These are phyloP conservation scores for Ceratobasidium sp. DNA, from an alignment of 1,284 basidiomycete species.

Conservation along the genomic window DNA sequence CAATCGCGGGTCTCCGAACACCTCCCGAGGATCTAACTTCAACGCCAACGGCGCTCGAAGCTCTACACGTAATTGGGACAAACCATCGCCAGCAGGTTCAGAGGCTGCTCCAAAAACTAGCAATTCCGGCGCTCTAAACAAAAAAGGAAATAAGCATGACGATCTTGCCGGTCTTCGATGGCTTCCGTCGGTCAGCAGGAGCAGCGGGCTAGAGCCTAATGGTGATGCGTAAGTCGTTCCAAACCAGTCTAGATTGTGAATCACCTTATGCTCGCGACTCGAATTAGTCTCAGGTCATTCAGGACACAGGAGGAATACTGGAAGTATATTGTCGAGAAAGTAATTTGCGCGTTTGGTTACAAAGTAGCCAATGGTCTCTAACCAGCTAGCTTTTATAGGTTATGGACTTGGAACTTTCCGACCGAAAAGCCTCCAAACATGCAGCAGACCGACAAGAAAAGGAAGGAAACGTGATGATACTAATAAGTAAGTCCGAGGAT, in stretches of 20 bases:
- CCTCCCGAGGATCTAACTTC: neutral
- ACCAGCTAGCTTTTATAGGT: neutral
- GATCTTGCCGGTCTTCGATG: constrained; percentile 4
- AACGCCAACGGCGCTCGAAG: constrained; percentile 2
- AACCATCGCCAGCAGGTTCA: neutral
- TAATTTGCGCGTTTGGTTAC: neutral
- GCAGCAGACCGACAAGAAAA: constrained; percentile 15
- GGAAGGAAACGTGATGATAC: constrained; percentile 21
- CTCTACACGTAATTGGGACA: constrained; percentile 27
- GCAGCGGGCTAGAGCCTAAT: constrained; percentile 29
- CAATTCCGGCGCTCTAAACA: neutral
- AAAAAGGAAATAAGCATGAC: neutral
- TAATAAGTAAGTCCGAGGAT: constrained; percentile 2
- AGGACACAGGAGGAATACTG: constrained; percentile 22
- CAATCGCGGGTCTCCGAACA: neutral
- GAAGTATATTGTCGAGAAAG: constrained; percentile 26
- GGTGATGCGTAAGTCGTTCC: constrained; percentile 21
- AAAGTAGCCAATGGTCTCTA: neutral
- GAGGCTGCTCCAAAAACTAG: neutral
- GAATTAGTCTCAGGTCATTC: constrained; percentile 13
- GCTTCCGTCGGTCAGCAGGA: constrained; percentile 28
- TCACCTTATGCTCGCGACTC: neutral
- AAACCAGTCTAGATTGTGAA: neutral
- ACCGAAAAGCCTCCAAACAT: neutral
- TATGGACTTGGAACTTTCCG: neutral